Evolutionary conservation across 2,329 filamentous ascomycete genomes (phyloP).

Genomic region (Curvularia eragrostidis): DNA sequence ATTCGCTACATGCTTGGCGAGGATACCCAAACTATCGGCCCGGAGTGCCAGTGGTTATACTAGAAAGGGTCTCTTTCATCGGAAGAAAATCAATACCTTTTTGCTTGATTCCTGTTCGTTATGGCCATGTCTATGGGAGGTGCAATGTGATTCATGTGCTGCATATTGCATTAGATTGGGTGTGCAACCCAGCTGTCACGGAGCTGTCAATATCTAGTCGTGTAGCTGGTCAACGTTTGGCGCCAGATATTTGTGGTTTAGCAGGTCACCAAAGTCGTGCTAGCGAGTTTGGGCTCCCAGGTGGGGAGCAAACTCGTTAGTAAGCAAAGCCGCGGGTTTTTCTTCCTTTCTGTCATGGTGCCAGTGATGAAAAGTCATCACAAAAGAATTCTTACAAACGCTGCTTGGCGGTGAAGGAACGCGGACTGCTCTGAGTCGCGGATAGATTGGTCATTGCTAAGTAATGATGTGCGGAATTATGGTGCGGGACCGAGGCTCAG

Average conservation of each 20-base stretch:
- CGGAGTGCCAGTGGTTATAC: slow-evolving; percentile 31
- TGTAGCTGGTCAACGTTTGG: not conserved
- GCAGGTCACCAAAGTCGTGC: not conserved
- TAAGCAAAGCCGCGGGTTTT: not conserved
- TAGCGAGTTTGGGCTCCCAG: not conserved
- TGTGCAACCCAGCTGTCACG: slow-evolving; percentile 16
- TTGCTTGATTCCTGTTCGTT: not conserved
- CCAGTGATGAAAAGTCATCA: not conserved
- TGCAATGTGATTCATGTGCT: slow-evolving; percentile 1
- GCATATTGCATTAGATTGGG: slow-evolving; percentile 1
- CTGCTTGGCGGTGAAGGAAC: not conserved
- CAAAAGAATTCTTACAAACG: not conserved
- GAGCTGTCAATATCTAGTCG: slow-evolving; percentile 14
- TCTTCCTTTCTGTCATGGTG: not conserved
- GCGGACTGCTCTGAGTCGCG: not conserved
- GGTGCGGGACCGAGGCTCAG: slow-evolving; percentile 14
- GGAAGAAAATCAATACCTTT: slow-evolving; percentile 44
- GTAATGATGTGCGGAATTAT: slow-evolving; percentile 15
- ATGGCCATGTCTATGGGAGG: not conserved
- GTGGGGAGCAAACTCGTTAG: not conserved
- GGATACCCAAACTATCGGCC: slow-evolving; percentile 29
- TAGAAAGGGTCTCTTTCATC: slow-evolving; percentile 49
- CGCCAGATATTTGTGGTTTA: not conserved
- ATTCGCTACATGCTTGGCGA: slow-evolving; percentile 36
- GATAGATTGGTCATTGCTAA: slow-evolving; percentile 16